These are phyloP conservation scores for Benincasa hispida DNA, from an alignment of 306 rosid species.

Conservation along the genomic window DNA sequence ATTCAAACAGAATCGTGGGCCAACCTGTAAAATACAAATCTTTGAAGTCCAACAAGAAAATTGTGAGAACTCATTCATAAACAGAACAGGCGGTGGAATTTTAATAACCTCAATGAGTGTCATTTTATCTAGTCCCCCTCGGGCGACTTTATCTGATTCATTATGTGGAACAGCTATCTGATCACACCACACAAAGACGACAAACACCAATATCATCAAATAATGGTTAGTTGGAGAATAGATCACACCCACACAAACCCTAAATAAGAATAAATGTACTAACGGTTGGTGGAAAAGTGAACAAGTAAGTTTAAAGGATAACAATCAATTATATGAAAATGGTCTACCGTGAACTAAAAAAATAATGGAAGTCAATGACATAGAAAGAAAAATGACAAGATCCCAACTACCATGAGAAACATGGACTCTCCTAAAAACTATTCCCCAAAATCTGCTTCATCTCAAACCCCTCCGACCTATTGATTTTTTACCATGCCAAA, in stretches of 20 bases:
- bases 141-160: constrained; percentile 65
- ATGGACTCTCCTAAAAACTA: background rate
- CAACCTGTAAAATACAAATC: constrained; percentile 44
- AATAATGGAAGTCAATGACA: too few species aligned
- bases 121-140: constrained; percentile 89
- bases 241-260: background rate
- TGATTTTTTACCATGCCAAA: background rate
- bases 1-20: constrained; percentile 90
- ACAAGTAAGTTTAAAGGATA: background rate
- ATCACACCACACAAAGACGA: background rate
- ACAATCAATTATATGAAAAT: too few species aligned
- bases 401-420: background rate
- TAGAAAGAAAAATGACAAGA: background rate
- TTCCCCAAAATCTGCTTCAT: background rate
- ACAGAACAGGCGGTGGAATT: background rate
- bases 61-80: constrained; percentile 6
- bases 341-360: background rate
- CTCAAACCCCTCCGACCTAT: background rate
- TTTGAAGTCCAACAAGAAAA: background rate
- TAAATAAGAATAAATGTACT: background rate
- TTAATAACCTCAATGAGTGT: constrained; percentile 72
- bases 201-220: background rate
- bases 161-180: constrained; percentile 85
- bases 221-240: background rate
- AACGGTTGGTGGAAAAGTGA: background rate